Base-by-base conservation (phyloP, 164 flowering plant genomes). In the Nelumbo lutea region DNA sequence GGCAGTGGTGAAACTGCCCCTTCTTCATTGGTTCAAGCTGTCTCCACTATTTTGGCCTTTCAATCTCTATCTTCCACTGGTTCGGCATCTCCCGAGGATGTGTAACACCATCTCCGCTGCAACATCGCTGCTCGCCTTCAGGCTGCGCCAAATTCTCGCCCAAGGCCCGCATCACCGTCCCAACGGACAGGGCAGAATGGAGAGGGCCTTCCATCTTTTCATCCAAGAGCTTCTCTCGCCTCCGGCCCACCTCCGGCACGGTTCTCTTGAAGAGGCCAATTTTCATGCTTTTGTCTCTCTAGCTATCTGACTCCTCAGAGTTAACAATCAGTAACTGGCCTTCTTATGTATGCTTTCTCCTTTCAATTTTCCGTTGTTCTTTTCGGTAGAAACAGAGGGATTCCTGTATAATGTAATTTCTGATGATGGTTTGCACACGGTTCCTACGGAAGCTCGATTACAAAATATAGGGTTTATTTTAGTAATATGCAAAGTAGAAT, bases 31-130 rank as follows among this genome's bases (percentile, higher is more conserved):
- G 3, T 71, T 71, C 59, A 50, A 10, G 74, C 15, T 65, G 0
- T 58, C 74, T 42, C 51, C 69, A 3, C 64, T 71, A 42, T 15
- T 65, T 8, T 71, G 65, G 74, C 69, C 69, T 4, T 71, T 71
- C 48, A 65, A 71, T 60, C 74, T 71, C 10, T 71, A 65, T 59
- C 44, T 71, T 7, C 74, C 74, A 47, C n/a, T 27, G 1, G 47
- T 14, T 10, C 64, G 74, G 27, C 41, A 65, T 14, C 59, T 71
- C 7, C 43, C 64, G 11, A 50, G 48, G 38, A 2, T 71, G 64
- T 59, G 57, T 64, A 39, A n/a, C 46, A 42, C 61, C 47, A 4
- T 71, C 50, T 14, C 74, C 59, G 10, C 47, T 41, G 42, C 63
- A 39, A 48, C 59, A 40, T 47, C 73, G 14, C 58, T 64, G 39